Evolutionary conservation across 805 yeast genomes (phyloP).

Genomic region (Cyberlindnera petersonii): DNA sequence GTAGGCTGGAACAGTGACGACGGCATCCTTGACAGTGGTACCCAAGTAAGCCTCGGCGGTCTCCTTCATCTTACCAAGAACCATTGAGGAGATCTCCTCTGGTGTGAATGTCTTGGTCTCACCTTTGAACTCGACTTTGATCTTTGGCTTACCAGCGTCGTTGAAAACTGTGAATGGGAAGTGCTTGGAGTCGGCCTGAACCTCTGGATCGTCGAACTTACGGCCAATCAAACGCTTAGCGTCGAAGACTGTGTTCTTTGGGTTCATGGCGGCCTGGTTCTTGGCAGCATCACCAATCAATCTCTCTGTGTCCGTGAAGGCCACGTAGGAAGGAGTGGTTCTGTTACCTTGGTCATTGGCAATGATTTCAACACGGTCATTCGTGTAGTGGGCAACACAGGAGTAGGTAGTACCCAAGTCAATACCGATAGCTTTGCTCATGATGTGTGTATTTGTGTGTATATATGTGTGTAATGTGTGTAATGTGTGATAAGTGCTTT

Average conservation of each 20-base stretch:
- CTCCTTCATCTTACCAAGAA: slow-evolving; percentile 60
- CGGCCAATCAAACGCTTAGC: slow-evolving; percentile 82
- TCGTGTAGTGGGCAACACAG: slow-evolving; percentile 86
- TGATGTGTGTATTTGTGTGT: slow-evolving; percentile 21
- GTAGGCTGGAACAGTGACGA: slow-evolving; percentile 93
- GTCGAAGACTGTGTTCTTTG: slow-evolving; percentile 75
- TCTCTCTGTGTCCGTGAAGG: slow-evolving; percentile 34
- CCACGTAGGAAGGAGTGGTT: slow-evolving; percentile 96
- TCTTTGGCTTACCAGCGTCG: slow-evolving; percentile 80
- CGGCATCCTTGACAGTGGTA: slow-evolving; percentile 59
- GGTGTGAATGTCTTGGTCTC: slow-evolving; percentile 73
- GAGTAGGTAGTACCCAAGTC: slow-evolving; percentile 98
- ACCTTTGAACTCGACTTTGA: slow-evolving; percentile 85
- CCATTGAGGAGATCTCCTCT: slow-evolving; percentile 65
- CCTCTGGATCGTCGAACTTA: slow-evolving; percentile 64
- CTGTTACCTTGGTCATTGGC: slow-evolving; percentile 99
- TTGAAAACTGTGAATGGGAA: slow-evolving; percentile 63
- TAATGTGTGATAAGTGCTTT: background rate
- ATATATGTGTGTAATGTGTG: background rate
- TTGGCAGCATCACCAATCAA: slow-evolving; percentile 70
- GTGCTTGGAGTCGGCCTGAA: slow-evolving; percentile 61
- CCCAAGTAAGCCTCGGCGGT: slow-evolving; percentile 59
- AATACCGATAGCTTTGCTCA: slow-evolving; percentile 70
- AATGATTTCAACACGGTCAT: slow-evolving; percentile 88
- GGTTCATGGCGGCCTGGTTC: slow-evolving; percentile 74